Base-by-base conservation (phyloP, 441 rosid species). In the Croton setiger region DNA sequence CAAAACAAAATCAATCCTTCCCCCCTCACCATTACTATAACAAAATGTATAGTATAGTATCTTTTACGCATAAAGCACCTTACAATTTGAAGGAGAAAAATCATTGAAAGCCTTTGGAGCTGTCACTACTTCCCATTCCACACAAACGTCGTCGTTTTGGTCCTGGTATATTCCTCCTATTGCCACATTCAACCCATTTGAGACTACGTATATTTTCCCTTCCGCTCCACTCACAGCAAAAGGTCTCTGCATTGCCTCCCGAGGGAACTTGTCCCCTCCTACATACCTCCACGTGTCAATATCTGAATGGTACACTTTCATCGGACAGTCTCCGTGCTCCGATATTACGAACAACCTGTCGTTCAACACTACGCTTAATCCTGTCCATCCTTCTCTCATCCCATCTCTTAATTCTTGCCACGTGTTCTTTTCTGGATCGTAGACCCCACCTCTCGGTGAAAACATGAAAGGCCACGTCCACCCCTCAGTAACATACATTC, bases 391-490 rank as follows among this genome's bases (percentile, higher is more conserved):
- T 66, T 80, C 91, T 48, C 75, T 81, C 87, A 89, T 81, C 73
- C 87, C 92, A 15, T 63, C 81, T 20, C 78, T 80, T 91, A 89
- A 81, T 27, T 69, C 78, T 21, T 70, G 74, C 93, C 96, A 89
- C 82, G 81, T 79, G 87, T 87, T 79, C 0, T 4, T 47, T 0
- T 71, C 75, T 0, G 72, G 57, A 7, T 83, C 86, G 74, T 86
- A 89, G 55, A 84, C 83, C 33, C 73, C 77, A 18, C 84, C 96
- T 17, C 83, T 79, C 1, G 93, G 96, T 4, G 87, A 75, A 43
- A 81, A 83, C 72, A 73, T 64, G 64, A 89, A 87, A 3, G 96
- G 96, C 96, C 96, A 89, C 48, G 85, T 83, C 92, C 96, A 89
- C 6, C 96, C 96, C 57, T 89, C 91, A 3, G 91, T 86, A 33